A percentile compares a stretch with the other conserved stretches of the same genome.
phyloP scores from a whole-genome alignment of 1,284 basidiomycete genomes.

The Ceratobasidium sp. region DNA sequence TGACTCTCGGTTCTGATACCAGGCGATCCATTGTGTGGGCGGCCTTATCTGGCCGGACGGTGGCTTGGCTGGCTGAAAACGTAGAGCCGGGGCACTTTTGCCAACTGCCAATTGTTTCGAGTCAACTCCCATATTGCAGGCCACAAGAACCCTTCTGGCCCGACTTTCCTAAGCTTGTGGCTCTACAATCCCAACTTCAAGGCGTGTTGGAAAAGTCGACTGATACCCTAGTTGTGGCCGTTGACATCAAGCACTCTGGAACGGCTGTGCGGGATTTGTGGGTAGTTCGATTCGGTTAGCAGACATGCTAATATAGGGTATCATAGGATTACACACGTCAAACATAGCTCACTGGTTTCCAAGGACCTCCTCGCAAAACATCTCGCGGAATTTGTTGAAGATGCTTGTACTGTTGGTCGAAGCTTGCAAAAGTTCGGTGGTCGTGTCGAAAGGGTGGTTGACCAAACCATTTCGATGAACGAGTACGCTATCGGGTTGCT shows the following conservation, averaged over 20 bases:
- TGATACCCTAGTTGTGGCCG: slow-evolving; percentile 36
- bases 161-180: slow-evolving; percentile 44
- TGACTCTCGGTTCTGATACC: too few relatives aligned
- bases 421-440: slow-evolving; percentile 45
- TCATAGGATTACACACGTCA: slow-evolving; percentile 42
- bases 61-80: too few relatives aligned
- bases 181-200: slow-evolving; percentile 37
- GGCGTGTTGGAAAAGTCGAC: slow-evolving; percentile 38
- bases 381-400: slow-evolving; percentile 41
- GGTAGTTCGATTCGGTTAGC: background rate
- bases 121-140: too few relatives aligned
- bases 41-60: too few relatives aligned
- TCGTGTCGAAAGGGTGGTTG: slow-evolving; percentile 45
- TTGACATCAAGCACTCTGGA: slow-evolving; percentile 45
- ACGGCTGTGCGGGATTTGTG: slow-evolving; percentile 44
- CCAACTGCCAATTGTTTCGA: too few relatives aligned
- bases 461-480: slow-evolving; percentile 45
- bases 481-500: slow-evolving; percentile 40
- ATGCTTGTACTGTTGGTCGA: slow-evolving; percentile 39
- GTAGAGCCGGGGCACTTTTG: too few relatives aligned
- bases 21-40: too few relatives aligned
- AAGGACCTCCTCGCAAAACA: slow-evolving; percentile 39
- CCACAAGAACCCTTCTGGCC: too few relatives aligned
- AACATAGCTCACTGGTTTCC: slow-evolving; percentile 38
- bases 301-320: background rate